Evolutionary conservation across 1,284 basidiomycete genomes (phyloP).

Genomic region (Schizophyllum amplum): DNA sequence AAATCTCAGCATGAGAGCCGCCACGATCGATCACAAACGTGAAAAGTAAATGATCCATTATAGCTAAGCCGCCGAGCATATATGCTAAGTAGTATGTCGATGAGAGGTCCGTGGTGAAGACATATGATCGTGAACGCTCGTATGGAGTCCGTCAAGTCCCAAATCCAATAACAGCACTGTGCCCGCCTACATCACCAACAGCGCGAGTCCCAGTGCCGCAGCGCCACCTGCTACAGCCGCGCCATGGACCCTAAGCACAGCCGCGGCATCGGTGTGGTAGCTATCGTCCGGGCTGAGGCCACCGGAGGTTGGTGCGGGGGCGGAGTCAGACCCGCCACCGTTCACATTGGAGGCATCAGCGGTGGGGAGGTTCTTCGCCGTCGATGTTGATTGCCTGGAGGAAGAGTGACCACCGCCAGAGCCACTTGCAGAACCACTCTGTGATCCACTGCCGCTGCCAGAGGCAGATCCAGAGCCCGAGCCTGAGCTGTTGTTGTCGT

Average conservation of each 20-base stretch:
- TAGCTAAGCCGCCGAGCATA: not conserved
- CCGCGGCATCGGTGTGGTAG: conserved; percentile 48
- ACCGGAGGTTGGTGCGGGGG: conserved; percentile 20
- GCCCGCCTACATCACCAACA: not conserved
- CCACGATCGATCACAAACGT: not conserved
- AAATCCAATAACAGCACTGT: conserved; percentile 17
- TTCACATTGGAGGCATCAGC: conserved; percentile 37
- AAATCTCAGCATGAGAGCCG: not conserved
- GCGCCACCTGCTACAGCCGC: conserved; percentile 32
- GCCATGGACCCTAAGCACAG: conserved; percentile 33
- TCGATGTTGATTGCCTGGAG: conserved; percentile 24
- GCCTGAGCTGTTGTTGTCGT: conserved; percentile 25
- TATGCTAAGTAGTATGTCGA: not conserved
- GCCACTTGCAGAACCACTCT: not conserved
- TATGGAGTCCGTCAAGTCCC: conserved; percentile 38
- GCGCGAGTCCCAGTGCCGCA: conserved; percentile 20
- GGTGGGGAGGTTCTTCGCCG: conserved; percentile 40
- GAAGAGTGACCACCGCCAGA: conserved; percentile 19
- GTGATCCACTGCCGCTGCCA: conserved; percentile 17
- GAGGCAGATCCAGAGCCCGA: conserved; percentile 35
- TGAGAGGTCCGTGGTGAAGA: conserved; percentile 7
- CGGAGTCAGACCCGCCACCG: conserved; percentile 2
- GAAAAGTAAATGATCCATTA: not conserved
- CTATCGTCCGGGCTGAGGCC: conserved; percentile 55
- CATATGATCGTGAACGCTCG: conserved; percentile 3